Base-by-base conservation (phyloP, 768 basidiomycete species). In the Sistotremastrum suecicum region DNA sequence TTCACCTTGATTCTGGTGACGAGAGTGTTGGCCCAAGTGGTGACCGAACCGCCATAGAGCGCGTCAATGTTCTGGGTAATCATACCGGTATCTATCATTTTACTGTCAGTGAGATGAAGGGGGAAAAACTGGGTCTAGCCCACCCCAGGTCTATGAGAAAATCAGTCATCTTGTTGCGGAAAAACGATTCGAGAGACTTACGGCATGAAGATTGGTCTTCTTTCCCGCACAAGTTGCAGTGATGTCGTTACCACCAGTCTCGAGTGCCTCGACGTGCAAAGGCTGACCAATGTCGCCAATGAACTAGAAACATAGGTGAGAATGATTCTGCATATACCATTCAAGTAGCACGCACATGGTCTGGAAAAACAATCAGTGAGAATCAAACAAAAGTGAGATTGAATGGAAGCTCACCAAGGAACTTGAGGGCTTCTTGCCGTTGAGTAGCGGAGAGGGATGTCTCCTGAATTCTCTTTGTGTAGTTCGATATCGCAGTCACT, bases 401-500 rank as follows among this genome's bases (percentile, higher is more conserved):
- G 35, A 33, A 9, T 10, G 5, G 39, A 40, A 29, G 12, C 1
- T 49, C 67, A 32, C 68, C 72, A 8, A 76, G 53, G 55, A 75
- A 78, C 49, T 69, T 67, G 31, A 78, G 58, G 5, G 75, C 74
- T 50, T 76, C 69, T 48, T 71, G 69, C 5, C 60, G 55, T 51
- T 76, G 71, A 2, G 58, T 53, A 5, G 60, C 59, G 36, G 62
- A 63, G 20, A 76, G 62, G 4, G 59, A 55, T 4, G 67, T 64
- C 43, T 72, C 58, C 7, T 65, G 61, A 12, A 75, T 65, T 8
- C 73, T 69, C 9, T 57, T 63, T 3, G 74, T 78, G 53, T 75
- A 76, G 56, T 76, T 76, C 1, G 74, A 70, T 49, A 75, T 75
- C 30, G 75, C 74, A 34, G 63, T 67, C 46, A 75, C 74, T 75